Evolutionary conservation across 2,329 filamentous ascomycete species (phyloP).

Genomic region (Fusarium domesticum): DNA sequence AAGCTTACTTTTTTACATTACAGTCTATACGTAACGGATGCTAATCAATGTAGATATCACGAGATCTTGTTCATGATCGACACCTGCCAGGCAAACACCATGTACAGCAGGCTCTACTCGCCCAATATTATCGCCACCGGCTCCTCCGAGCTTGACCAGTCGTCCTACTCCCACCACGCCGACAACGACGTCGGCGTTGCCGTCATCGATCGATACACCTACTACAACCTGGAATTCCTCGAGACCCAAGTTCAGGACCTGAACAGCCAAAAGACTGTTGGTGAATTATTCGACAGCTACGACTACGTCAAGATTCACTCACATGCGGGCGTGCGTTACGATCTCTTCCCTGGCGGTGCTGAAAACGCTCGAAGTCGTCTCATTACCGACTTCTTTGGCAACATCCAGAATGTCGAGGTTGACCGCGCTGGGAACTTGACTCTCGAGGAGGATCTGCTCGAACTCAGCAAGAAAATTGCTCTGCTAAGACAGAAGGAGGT

Average conservation of each 20-base stretch:
- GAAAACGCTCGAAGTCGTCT: slow-evolving; percentile 72
- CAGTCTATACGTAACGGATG: slow-evolving; percentile 15
- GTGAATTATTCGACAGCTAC: slow-evolving; percentile 94
- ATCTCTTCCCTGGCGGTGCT: slow-evolving; percentile 87
- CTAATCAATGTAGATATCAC: slow-evolving; percentile 63
- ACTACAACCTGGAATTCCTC: slow-evolving; percentile 96
- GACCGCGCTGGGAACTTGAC: slow-evolving; percentile 59
- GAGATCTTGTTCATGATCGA: slow-evolving; percentile 99
- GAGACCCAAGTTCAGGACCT: slow-evolving; percentile 86
- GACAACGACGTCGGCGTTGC: slow-evolving; percentile 97
- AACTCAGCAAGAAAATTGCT: slow-evolving; percentile 67
- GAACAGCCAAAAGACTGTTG: slow-evolving; percentile 82
- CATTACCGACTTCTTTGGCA: slow-evolving; percentile 96
- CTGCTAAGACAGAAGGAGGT: slow-evolving; percentile 49
- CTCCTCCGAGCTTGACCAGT: slow-evolving; percentile 93
- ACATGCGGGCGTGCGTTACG: slow-evolving; percentile 86
- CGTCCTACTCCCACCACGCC: slow-evolving; percentile 94
- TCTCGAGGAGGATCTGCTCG: slow-evolving; percentile 70
- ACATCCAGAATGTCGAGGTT: slow-evolving; percentile 94
- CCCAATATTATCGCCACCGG: slow-evolving; percentile 98
- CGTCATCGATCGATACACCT: slow-evolving; percentile 97
- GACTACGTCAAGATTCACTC: slow-evolving; percentile 94
- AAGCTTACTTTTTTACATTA: not conserved
- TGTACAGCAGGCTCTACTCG: slow-evolving; percentile 98
- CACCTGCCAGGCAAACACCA: slow-evolving; percentile 98